phyloP scores from a whole-genome alignment of 441 rosid genomes.

The Macaranga tanarius region DNA sequence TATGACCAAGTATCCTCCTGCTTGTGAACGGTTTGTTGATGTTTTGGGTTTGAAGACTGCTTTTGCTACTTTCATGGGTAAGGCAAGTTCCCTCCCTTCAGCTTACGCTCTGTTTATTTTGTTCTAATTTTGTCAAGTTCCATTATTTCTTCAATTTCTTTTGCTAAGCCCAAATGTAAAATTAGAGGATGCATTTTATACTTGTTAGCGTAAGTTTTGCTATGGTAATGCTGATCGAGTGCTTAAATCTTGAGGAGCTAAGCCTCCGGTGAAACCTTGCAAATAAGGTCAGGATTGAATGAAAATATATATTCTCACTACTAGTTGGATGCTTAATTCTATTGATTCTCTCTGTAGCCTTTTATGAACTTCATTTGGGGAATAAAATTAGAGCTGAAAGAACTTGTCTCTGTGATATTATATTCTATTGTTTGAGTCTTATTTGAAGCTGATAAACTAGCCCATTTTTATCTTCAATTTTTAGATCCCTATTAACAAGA shows the following conservation, averaged over 20 bases:
- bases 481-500: conserved; percentile 84
- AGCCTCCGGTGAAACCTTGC: not conserved
- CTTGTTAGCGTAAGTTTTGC: not conserved
- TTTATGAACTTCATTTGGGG: not conserved
- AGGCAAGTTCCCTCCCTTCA: conserved; percentile 67
- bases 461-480: conserved; percentile 15
- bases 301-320: no score
- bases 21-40: conserved; percentile 94
- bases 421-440: not conserved
- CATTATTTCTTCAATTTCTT: conserved; percentile 2
- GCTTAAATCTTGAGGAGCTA: not conserved
- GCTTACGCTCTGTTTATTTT: not conserved
- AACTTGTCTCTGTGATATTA: not conserved
- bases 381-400: not conserved
- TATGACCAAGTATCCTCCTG: conserved; percentile 96
- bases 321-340: not conserved
- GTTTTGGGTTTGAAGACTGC: conserved; percentile 95
- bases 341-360: not conserved
- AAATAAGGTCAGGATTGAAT: no score
- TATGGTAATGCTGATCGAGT: not conserved
- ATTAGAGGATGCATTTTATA: not conserved
- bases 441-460: conserved; percentile 5
- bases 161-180: not conserved
- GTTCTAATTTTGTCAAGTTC: not conserved
- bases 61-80: conserved; percentile 99